Base-by-base conservation (phyloP, 169 alveolate species). In the Plasmodium fragile region DNA sequence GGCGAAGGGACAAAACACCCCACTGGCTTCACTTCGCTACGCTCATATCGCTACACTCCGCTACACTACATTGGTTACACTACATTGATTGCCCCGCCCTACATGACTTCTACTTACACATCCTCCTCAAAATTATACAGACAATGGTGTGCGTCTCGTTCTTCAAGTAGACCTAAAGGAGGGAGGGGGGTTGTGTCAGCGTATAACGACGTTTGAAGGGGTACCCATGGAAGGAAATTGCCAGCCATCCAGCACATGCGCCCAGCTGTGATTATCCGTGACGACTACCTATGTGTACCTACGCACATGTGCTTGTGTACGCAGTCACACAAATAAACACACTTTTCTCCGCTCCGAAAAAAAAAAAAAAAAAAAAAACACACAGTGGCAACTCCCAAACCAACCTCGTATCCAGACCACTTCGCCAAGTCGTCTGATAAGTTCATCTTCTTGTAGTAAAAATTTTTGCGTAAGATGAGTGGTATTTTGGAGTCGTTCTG, bases 361-460 rank as follows among this genome's bases (percentile, higher is more conserved):
- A 43, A 43, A 45, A 45, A 45, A 39, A 55, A 55, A 16, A 22
- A 41, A 41, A 41, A 45, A 10, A 45, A 10, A 45, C n/a, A 45
- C 55, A 45, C 55, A 10, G 4, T 13, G 18, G 55, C n/a, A 59
- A 59, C 34, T 59, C 34, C 5, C 16, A 32, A 13, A 4, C 59
- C 39, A 55, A 73, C 92, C 83, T 92, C 93, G 55, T 80, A 90
- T 39, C 93, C 95, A 16, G 93, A 43, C 95, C 93, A 90, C 72
- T 81, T 79, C 11, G 96, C 92, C 30, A 90, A 53, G 25, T 94
- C 95, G 41, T 92, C 95, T 16, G 94, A 49, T 18, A 94, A 82
- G 59, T 94, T 92, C 95, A 92, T 92, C 70, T 81, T 92, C 70
- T 94, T 94, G 41, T 79, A 25, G 79, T 94, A 92, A 16, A 83